Evolutionary conservation across 2,329 filamentous ascomycete genomes (phyloP).

Genomic region (Sporothrix pallida): DNA sequence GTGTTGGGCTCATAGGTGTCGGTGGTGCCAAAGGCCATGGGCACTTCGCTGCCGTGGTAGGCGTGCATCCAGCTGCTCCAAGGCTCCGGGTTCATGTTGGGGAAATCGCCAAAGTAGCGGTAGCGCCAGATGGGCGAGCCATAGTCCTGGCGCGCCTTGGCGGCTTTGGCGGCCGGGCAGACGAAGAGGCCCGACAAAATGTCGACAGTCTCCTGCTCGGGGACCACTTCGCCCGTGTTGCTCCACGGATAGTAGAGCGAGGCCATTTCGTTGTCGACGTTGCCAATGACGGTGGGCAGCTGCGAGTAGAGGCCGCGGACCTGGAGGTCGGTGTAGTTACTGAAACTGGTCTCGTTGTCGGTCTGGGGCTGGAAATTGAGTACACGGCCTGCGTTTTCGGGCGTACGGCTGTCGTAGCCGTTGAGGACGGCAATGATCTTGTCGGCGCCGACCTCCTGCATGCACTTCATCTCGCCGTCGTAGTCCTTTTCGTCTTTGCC

Average conservation of each 20-base stretch:
- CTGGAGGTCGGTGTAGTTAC: constrained; percentile 22
- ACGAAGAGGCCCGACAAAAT: background rate
- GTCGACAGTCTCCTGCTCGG: background rate
- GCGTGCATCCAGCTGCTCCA: constrained; percentile 21
- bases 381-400: background rate
- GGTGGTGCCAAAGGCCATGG: constrained; percentile 30
- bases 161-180: constrained; percentile 13
- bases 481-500: background rate
- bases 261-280: constrained; percentile 17
- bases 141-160: background rate
- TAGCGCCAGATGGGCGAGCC: constrained; percentile 23
- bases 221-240: background rate
- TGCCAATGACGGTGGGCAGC: constrained; percentile 15
- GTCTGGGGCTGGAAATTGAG: constrained; percentile 23
- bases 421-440: constrained; percentile 16
- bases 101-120: constrained; percentile 24
- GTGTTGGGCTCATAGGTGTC: constrained; percentile 2
- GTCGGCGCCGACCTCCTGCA: background rate
- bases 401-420: constrained; percentile 1
- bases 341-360: constrained; percentile 24
- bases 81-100: constrained; percentile 24
- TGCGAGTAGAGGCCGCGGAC: constrained; percentile 12
- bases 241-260: constrained; percentile 17
- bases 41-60: constrained; percentile 31
- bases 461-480: constrained; percentile 6